Percentiles rank a stretch among this genome's conserved stretches.
Conservation (phyloP, 73 alveolate genomes). For the Paramecium caudatum region DNA sequence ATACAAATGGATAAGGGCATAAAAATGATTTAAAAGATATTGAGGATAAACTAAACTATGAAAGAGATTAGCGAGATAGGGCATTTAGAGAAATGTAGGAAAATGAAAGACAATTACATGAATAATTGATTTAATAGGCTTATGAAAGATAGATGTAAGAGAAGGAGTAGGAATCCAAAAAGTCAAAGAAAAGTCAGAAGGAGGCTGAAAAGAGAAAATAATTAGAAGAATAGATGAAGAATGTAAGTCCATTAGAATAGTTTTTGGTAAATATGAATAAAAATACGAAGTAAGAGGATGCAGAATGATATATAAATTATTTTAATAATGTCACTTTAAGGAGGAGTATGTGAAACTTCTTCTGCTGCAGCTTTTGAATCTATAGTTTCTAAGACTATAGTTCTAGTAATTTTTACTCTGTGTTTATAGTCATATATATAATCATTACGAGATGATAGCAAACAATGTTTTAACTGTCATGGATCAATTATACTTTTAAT, state of each 20-base stretch:
- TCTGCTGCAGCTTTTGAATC: neutral
- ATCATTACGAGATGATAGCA: too few species aligned
- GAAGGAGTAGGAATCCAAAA: conserved; percentile 15
- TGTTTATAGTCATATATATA: too few species aligned
- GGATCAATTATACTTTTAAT: too few species aligned
- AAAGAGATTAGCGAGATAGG: conserved; percentile 17
- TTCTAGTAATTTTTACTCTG: too few species aligned
- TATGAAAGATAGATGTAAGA: conserved; percentile 1
- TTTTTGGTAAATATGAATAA: conserved; percentile 26
- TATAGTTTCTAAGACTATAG: neutral
- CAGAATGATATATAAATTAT: neutral
- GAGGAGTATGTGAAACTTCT: conserved; percentile 46
- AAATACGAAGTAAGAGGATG: neutral
- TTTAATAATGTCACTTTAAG: neutral
- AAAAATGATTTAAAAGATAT: conserved; percentile 36
- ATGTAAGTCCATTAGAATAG: conserved; percentile 3
- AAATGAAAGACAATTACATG: neutral
- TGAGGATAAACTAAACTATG: neutral
- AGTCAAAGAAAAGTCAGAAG: neutral
- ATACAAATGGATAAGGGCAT: neutral
- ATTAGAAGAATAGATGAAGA: conserved; percentile 27
- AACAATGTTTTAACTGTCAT: too few species aligned
- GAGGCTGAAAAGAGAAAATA: conserved; percentile 9
- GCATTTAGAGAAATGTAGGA: neutral
- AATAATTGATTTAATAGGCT: neutral